Percentiles rank a stretch among this genome's conserved stretches.
Conservation (phyloP, 169 alveolate species). For the Perkinsus olseni region DNA sequence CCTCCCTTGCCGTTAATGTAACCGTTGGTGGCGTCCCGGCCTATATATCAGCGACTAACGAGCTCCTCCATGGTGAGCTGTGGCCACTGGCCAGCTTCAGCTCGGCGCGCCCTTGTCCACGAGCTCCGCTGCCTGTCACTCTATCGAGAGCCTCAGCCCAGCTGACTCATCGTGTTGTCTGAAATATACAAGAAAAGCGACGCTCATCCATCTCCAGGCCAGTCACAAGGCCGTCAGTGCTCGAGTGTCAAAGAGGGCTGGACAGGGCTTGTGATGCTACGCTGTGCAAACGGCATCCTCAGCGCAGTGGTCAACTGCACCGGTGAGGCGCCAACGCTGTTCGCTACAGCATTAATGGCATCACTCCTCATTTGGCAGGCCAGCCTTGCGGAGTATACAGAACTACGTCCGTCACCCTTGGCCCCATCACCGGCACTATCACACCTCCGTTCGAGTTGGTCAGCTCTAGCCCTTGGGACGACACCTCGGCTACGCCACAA, state of each 20-base stretch:
- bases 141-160: not conserved
- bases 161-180: not conserved
- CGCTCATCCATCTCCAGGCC: not conserved
- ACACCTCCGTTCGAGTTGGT: not conserved
- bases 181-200: not conserved
- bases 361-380: not conserved
- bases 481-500: not conserved
- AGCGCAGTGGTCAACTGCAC: not conserved
- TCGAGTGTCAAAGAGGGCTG: not conserved
- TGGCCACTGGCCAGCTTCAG: not conserved
- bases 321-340: not conserved
- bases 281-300: not conserved
- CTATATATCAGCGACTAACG: not conserved
- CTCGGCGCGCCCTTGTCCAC: not conserved
- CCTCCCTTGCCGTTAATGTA: not conserved
- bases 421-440: not conserved
- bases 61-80: not conserved
- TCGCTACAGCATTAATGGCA: not conserved
- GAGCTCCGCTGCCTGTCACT: not conserved
- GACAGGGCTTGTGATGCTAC: not conserved
- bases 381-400: not conserved
- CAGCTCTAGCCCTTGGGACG: not conserved
- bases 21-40: not conserved
- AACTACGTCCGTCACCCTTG: not conserved
- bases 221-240: not conserved